Conservation (phyloP, 768 basidiomycete genomes). For the Termitomyces sp. region DNA sequence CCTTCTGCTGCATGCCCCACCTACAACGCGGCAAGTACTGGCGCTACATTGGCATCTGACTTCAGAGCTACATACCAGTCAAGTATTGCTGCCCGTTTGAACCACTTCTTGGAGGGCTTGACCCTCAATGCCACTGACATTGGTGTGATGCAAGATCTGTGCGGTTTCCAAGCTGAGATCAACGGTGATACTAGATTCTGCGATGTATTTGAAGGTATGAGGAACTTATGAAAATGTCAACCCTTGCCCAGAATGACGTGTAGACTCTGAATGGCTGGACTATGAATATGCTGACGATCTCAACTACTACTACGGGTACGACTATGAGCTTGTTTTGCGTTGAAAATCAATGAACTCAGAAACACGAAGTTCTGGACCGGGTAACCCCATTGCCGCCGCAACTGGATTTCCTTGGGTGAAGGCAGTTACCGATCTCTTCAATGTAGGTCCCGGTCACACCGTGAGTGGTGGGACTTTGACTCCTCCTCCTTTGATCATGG, state of each 20-base stretch:
- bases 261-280: constrained; percentile 38
- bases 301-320: constrained; percentile 45
- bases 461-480: constrained; percentile 24
- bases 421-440: constrained; percentile 35
- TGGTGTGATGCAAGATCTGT: constrained; percentile 42
- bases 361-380: constrained; percentile 36
- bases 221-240: not conserved
- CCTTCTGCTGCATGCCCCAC: constrained; percentile 36
- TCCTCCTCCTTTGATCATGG: constrained; percentile 40
- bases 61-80: constrained; percentile 32
- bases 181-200: constrained; percentile 38
- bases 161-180: constrained; percentile 37
- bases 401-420: constrained; percentile 39
- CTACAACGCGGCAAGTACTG: constrained; percentile 29
- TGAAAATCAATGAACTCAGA: not conserved
- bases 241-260: not conserved
- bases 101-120: constrained; percentile 33
- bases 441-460: constrained; percentile 26
- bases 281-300: constrained; percentile 45
- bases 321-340: not conserved
- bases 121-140: constrained; percentile 31
- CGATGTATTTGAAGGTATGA: constrained; percentile 34
- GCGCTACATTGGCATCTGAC: constrained; percentile 20
- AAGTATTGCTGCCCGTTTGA: constrained; percentile 32
- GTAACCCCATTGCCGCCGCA: constrained; percentile 38